Conservation (phyloP, 352 stramenopile species). For the Aphanomyces stellatus region DNA sequence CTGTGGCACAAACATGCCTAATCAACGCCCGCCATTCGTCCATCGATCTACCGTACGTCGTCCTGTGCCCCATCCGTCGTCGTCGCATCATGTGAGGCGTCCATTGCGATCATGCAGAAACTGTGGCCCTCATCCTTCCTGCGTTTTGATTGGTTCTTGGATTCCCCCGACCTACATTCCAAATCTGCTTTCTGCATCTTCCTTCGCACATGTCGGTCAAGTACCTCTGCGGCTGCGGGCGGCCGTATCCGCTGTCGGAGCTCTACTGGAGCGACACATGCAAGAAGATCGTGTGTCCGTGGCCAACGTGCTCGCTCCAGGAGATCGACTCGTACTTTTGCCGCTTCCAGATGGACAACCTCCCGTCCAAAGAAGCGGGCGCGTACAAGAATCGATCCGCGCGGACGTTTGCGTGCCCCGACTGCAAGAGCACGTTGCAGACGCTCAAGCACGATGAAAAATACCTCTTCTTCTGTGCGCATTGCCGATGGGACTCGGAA, state of each 20-base stretch:
- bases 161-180: no score
- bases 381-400: conserved; percentile 85
- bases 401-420: conserved; percentile 69
- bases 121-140: not conserved
- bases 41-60: no score
- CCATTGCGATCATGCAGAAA: no score
- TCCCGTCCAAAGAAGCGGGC: conserved; percentile 79
- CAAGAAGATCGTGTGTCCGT: conserved; percentile 62
- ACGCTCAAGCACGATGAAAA: conserved; percentile 60
- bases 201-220: conserved; percentile 34
- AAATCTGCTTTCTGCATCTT: no score
- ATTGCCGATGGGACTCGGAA: conserved; percentile 83
- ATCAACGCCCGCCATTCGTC: no score
- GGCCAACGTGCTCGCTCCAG: conserved; percentile 57
- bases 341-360: conserved; percentile 70
- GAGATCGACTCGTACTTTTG: conserved; percentile 88
- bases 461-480: conserved; percentile 74
- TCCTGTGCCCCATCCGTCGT: no score
- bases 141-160: not conserved
- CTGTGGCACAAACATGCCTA: no score
- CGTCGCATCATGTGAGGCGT: no score
- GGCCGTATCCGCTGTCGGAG: conserved; percentile 39
- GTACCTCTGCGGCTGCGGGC: conserved; percentile 70
- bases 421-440: conserved; percentile 53
- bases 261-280: conserved; percentile 77